Evolutionary conservation across 495 filamentous ascomycete genomes (phyloP), one percentile per base, ranked within the genome.

Genomic region (Penicillium cinerascens): DNA sequence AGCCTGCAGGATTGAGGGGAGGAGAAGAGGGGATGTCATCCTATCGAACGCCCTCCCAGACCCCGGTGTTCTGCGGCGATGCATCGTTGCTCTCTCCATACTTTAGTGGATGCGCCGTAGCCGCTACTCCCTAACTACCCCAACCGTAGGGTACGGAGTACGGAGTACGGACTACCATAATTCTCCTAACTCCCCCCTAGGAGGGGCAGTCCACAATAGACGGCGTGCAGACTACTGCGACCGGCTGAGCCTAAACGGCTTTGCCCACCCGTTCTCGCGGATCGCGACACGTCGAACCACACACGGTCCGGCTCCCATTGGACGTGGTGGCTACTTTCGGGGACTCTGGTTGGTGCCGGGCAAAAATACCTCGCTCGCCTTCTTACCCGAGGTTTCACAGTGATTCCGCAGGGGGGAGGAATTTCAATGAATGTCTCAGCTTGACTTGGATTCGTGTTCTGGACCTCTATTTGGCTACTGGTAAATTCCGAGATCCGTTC

Each of bases 31-130:
- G n/a, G n/a, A n/a, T n/a, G n/a, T n/a, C n/a, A n/a, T 33, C 29
- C 29, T 33, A 33, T 33, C 11, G 29, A 33, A 13, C 26, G 8
- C 29, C 4, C 29, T 33, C 29, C 29, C 8, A 3, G 2, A 1
- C 29, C 29, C 26, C 11, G 4, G 26, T 10, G 29, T 13, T 13
- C 29, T 33, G 55, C 60, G 59, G 51, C 46, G 15, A 50, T 65
- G 63, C 60, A 58, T 54, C 47, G 52, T 59, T 52, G 54, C 50
- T 47, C 55, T 47, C 55, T 65, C 52, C 55, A 56, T 59, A 52
- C 51, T 61, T 63, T 51, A 42, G 49, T 43, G 49, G 55, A 62
- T 63, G 62, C 62, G 62, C 62, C 48, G 63, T 60, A 63, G 51
- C 63, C 63, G 56, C 56, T 25, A 47, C 26, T 49, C 42, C 36